Evolutionary conservation across 148 eudicot genomes (phyloP).

Genomic region (Beta vulgaris): DNA sequence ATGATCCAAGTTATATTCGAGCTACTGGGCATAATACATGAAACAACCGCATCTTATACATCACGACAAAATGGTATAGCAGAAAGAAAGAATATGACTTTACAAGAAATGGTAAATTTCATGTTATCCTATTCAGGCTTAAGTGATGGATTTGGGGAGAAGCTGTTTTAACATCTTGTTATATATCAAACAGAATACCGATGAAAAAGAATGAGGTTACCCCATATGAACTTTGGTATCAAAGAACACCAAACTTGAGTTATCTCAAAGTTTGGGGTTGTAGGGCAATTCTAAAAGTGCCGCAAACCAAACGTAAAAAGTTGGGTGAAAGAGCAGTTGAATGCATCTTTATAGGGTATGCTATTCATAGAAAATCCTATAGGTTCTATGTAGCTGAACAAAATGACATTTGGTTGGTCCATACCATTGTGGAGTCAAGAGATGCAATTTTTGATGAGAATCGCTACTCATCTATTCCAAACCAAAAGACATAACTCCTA

Average conservation of each 20-base stretch:
- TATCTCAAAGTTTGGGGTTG: neutral
- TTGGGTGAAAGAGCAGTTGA: neutral
- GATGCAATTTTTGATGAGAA: conserved; percentile 1
- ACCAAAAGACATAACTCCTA: neutral
- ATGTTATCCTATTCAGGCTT: neutral
- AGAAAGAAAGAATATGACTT: neutral
- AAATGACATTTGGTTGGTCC: neutral
- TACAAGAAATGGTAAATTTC: neutral
- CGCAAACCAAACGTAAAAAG: neutral
- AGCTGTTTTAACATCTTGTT: neutral
- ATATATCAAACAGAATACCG: too few species aligned
- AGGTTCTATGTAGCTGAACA: neutral
- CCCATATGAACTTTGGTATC: neutral
- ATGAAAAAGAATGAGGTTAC: neutral
- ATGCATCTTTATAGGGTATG: conserved; percentile 1
- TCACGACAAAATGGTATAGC: neutral
- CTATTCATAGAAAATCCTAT: neutral
- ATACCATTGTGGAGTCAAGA: too few species aligned
- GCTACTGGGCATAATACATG: neutral
- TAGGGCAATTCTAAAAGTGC: neutral
- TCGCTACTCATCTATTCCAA: neutral
- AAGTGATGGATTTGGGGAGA: neutral
- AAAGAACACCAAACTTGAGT: neutral
- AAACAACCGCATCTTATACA: neutral
- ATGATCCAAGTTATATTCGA: neutral